Evolutionary conservation across 331 rosid genomes (phyloP).

Genomic region (Rosa hybrid): DNA sequence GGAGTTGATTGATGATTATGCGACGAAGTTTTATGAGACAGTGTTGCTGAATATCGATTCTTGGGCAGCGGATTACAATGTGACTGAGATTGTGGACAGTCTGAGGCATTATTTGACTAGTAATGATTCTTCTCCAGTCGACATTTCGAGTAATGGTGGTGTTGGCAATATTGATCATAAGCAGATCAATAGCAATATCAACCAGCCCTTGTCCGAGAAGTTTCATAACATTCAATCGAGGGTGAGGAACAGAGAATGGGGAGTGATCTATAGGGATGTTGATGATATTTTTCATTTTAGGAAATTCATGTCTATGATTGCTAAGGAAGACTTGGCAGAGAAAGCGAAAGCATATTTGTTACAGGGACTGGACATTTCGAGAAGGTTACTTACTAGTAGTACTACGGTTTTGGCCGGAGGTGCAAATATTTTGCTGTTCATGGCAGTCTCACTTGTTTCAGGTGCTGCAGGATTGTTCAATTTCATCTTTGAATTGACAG

Average conservation of each 20-base stretch:
- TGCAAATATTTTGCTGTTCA: constrained; percentile 29
- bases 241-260: constrained; percentile 27
- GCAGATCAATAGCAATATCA: not conserved
- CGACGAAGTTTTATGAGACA: constrained; percentile 25
- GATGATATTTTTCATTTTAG: constrained; percentile 15
- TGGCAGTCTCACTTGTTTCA: constrained; percentile 35
- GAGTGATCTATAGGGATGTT: constrained; percentile 25
- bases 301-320: constrained; percentile 24
- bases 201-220: constrained; percentile 16
- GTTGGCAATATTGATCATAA: not conserved
- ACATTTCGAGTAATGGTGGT: not conserved
- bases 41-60: constrained; percentile 33
- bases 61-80: constrained; percentile 35
- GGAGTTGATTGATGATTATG: constrained; percentile 30
- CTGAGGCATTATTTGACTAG: constrained; percentile 24
- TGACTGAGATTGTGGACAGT: constrained; percentile 36
- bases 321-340: constrained; percentile 30
- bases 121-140: not conserved
- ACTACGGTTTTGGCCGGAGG: constrained; percentile 28
- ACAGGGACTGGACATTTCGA: constrained; percentile 28
- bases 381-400: constrained; percentile 27
- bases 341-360: constrained; percentile 24
- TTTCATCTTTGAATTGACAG: constrained; percentile 30
- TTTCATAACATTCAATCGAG: constrained; percentile 18
- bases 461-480: constrained; percentile 46